Base-by-base conservation (phyloP, 116 monocot genomes). In the Iris pallida region DNA sequence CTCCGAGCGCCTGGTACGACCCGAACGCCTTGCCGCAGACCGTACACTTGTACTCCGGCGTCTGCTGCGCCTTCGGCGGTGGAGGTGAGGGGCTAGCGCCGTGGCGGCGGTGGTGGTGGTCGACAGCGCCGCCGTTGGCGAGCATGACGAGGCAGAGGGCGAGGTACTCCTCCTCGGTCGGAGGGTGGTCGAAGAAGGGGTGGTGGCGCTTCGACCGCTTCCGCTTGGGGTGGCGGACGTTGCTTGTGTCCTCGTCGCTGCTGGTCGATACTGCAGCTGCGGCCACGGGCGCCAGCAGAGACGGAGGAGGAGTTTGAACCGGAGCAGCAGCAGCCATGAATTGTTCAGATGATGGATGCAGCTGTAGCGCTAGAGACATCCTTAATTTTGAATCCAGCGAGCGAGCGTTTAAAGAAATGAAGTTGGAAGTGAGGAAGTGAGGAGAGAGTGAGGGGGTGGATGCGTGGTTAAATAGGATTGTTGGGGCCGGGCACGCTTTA, bases 1-100 rank as follows among this genome's bases (percentile, higher is more conserved):
- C 92, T 2, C 92, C 92, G 12, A 92, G 88, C 5, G 92, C 92
- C 65, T 92, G 92, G 83, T 88, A 92, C 8, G 86, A 92, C 4
- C 59, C 47, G 66, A 92, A 92, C 6, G 73, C 76, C 70, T 92
- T 92, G 13, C 79, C 79, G 67, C 92, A 92, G 49, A 92, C 76
- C 4, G 88, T 71, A 69, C 92, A 92, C 73, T 76, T 73, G 71
- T 83, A 61, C 7, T 51, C 49, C 48, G 9, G 15, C 61, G 43
- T 16, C 42, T 55, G 16, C 11, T 51, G 13, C 13, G 42, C 16
- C 12, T 18, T 54, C 0, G 51, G 15, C 44, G 16, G 30, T n/a
- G 41, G 71, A 7, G 75, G 67, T 9, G 4, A 45, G 5, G 71
- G 4, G 7, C 30, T 10, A 53, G 6, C 10, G 15, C 51, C 16